Base-by-base conservation (phyloP, 2,329 filamentous ascomycete genomes). In the Chaetoscypha palmicola region DNA sequence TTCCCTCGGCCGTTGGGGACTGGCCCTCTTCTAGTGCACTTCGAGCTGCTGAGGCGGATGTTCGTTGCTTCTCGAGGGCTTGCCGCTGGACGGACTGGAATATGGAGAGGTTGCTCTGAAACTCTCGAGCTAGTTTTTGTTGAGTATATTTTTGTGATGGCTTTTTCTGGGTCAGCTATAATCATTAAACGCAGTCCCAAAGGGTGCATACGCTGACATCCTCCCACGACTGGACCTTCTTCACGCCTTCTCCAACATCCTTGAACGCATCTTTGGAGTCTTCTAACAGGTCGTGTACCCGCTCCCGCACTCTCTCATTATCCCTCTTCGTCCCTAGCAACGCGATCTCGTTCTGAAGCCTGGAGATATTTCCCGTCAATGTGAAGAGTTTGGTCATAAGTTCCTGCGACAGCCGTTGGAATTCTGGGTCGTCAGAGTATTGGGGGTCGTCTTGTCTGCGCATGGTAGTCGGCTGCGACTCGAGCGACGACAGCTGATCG, bases 111-210 rank as follows among this genome's bases (percentile, higher is more conserved):
- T 86, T 86, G 26, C 86, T 77, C 62, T 90, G 86, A 71, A 97
- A 96, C 64, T 97, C 90, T 60, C 87, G 86, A 50, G 88, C 91
- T 24, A 98, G 76, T 65, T 97, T 97, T 56, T 91, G 86, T 60
- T 96, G 91, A 17, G 89, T 92, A 71, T 94, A 97, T 66, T 91
- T 94, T 71, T 98, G 92, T 43, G 88, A 86, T 48, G 91, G 87
- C 88, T 95, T 48, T 26, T 33, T 36, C 10, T 4, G 36, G 7
- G 28, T 53, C 45, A 51, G 39, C 38, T 37, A 16, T 20, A 23
- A 38, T 31, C 20, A 43, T 46, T 12, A 41, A 3, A 41, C 1
- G n/a, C 26, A n/a, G n/a, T 20, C 3, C 9, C 19, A 14, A 26
- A 16, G 9, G 37, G 4, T 32, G 54, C 76, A 54, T 73, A 89